Conservation (phyloP, 108 stramenopile genomes). For the Discostella stelligeroides region DNA sequence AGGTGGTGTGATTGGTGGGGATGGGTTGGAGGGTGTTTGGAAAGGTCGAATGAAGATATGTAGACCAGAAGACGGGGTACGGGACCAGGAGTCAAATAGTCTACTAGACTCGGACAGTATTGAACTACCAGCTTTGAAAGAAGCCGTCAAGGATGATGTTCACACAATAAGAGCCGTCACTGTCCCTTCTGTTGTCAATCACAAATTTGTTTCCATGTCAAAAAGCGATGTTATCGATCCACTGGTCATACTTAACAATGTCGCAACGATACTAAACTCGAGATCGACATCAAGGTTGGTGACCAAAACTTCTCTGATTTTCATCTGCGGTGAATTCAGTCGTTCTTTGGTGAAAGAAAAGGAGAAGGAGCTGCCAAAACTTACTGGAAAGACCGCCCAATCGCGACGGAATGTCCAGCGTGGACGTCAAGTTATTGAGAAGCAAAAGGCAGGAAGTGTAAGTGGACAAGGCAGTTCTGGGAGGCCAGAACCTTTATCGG, state of each 20-base stretch:
- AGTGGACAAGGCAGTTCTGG: constrained; percentile 17
- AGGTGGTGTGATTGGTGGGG: constrained; percentile 39
- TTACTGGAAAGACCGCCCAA: constrained; percentile 26
- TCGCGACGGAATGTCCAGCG: constrained; percentile 40
- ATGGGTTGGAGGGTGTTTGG: constrained; percentile 41
- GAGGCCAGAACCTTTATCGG: constrained; percentile 47
- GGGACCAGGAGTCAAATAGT: constrained; percentile 5
- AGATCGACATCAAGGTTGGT: constrained; percentile 7
- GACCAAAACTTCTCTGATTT: constrained; percentile 50
- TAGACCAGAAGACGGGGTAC: constrained; percentile 35
- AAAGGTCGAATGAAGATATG: constrained; percentile 49
- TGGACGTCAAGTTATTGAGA: constrained; percentile 23
- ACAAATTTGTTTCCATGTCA: constrained; percentile 43
- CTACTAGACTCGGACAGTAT: not conserved
- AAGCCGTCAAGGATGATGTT: not conserved
- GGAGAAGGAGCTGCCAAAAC: constrained; percentile 32
- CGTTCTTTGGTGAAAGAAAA: constrained; percentile 47
- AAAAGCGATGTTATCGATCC: constrained; percentile 38
- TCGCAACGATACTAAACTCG: constrained; percentile 33
- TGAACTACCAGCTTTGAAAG: not conserved
- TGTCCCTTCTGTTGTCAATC: constrained; percentile 57
- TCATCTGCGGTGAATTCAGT: constrained; percentile 65
- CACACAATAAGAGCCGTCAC: constrained; percentile 62
- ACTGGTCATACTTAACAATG: constrained; percentile 29
- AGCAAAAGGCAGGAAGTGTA: constrained; percentile 8